Percentiles rank a stretch among this genome's conserved stretches.
Evolutionary conservation across 805 yeast species (phyloP).

Genomic region (Wickerhamomyces ciferrii): DNA sequence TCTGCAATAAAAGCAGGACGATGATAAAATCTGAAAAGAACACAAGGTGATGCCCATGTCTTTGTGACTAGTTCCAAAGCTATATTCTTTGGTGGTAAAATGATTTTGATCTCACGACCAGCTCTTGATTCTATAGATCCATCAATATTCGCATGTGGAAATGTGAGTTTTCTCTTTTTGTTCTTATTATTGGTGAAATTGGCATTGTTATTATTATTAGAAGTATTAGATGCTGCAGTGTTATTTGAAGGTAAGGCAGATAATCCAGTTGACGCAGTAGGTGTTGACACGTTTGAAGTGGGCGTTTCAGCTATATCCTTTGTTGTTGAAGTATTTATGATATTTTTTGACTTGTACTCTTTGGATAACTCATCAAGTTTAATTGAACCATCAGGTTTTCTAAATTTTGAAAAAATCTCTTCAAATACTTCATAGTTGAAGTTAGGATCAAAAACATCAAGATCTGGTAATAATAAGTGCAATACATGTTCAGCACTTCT

Average conservation of each 20-base stretch:
- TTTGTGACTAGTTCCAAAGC: conserved; percentile 68
- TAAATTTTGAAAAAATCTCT: conserved; percentile 4
- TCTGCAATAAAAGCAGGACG: conserved; percentile 75
- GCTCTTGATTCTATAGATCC: conserved; percentile 32
- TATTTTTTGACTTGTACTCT: conserved; percentile 6
- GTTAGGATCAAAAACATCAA: conserved; percentile 27
- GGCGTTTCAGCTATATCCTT: conserved; percentile 6
- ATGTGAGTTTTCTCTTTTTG: conserved; percentile 12
- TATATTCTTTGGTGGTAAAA: conserved; percentile 68
- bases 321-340: not conserved
- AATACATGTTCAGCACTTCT: conserved; percentile 30
- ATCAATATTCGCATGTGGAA: conserved; percentile 27
- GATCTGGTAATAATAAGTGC: conserved; percentile 30
- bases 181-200: not conserved
- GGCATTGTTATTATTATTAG: not conserved
- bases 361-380: conserved; percentile 5
- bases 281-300: not conserved
- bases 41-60: conserved; percentile 85
- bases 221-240: not conserved
- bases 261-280: not conserved
- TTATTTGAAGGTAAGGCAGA: not conserved
- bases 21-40: conserved; percentile 79
- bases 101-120: conserved; percentile 49
- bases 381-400: conserved; percentile 1
- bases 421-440: conserved; percentile 24